Evolutionary conservation across 495 filamentous ascomycete genomes (phyloP), one percentile per base, ranked within the genome.

Genomic region (Penicillium simplicissimum): DNA sequence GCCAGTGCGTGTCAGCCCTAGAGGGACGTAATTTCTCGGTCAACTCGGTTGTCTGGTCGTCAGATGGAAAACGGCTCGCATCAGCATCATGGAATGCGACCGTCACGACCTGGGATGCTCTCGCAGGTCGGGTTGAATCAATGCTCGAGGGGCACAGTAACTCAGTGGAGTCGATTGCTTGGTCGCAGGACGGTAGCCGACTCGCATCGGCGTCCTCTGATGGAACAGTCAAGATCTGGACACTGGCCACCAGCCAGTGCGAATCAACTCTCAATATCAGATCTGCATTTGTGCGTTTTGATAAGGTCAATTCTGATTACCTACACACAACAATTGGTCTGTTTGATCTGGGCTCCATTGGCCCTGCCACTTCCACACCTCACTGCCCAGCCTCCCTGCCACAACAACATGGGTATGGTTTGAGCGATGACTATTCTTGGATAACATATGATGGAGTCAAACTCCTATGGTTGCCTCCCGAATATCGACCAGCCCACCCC

Each of bases 191-290:
- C 7, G 49, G 49, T 2, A 52, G 25, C 13, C 49, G 10, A 15
- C 11, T 52, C 14, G 49, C 49, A 77, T 31, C 57, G 7, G 33
- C 8, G 2, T 35, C 14, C 1, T 1, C 0, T 4, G 51, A 53
- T 36, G 0, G 10, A 8, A 52, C 25, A 0, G 8, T 52, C 49
- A 10, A 8, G 25, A 21, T 52, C 49, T 52, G 49, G 49, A 8
- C 34, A 19, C 10, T 11, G 49, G 49, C 7, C 33, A 40, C 38
- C n/a, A 55, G 84, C 4, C 84, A 87, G 55, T 84, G 81, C 9
- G 67, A 81, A 0, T 86, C 88, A 63, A 89, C 25, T 2, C 36
- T 54, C 11, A 21, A 59, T 28, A 28, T 28, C 25, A 28, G 4
- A 28, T 28, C 25, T 4, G 25, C 25, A 28, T 28, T 28, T 28